phyloP scores from a whole-genome alignment of 2,329 filamentous ascomycete genomes.

The Aspergillus terreus region DNA sequence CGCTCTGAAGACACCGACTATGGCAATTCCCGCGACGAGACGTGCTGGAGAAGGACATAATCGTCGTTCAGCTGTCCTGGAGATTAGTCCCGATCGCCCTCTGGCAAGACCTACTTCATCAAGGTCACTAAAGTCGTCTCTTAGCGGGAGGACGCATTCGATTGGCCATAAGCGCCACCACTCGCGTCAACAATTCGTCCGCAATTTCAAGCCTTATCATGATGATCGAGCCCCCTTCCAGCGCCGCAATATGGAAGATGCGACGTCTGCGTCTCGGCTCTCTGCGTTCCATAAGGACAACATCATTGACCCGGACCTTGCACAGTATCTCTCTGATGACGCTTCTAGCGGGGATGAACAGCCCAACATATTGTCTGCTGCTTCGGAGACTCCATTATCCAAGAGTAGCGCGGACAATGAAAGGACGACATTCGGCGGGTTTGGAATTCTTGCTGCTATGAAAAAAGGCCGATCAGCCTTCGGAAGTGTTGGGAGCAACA shows the following conservation, averaged over 20 bases:
- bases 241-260: conserved; percentile 66
- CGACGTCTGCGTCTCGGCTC: conserved; percentile 62
- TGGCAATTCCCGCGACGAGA: conserved; percentile 63
- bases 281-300: conserved; percentile 98
- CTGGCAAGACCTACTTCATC: conserved; percentile 91
- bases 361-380: conserved; percentile 74
- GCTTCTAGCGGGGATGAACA: conserved; percentile 92
- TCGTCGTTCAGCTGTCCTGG: conserved; percentile 80
- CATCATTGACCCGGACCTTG: conserved; percentile 94
- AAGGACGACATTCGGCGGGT: conserved; percentile 66
- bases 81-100: conserved; percentile 76
- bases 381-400: conserved; percentile 62
- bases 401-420: conserved; percentile 68
- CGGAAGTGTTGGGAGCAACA: conserved; percentile 63
- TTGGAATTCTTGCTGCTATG: conserved; percentile 67
- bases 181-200: conserved; percentile 80
- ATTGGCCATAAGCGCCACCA: conserved; percentile 80
- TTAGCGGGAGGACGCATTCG: conserved; percentile 68
- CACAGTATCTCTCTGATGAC: conserved; percentile 91
- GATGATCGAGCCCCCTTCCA: conserved; percentile 89
- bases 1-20: conserved; percentile 53
- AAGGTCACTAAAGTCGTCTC: conserved; percentile 74
- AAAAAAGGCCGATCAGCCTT: conserved; percentile 70
- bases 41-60: conserved; percentile 71
- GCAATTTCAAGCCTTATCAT: conserved; percentile 65